These are phyloP conservation scores for Debaryomyces robertsiae DNA, from an alignment of 1,139 yeast species.

Conservation along the genomic window DNA sequence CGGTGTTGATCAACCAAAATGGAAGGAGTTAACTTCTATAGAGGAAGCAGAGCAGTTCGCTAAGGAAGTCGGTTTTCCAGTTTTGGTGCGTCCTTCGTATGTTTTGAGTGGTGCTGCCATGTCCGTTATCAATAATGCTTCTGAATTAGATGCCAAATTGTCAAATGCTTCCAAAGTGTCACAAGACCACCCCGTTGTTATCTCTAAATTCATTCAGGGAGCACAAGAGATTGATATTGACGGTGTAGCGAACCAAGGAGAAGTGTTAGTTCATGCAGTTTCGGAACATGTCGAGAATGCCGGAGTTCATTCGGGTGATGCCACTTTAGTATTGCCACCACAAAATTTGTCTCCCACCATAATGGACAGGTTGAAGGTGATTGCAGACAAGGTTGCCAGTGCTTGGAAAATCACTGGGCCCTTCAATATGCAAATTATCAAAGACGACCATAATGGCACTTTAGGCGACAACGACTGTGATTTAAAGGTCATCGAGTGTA, in stretches of 20 bases:
- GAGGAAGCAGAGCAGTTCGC: conserved; percentile 88
- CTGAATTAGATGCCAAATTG: conserved; percentile 79
- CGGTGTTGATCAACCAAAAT: conserved; percentile 92
- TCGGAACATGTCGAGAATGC: conserved; percentile 99
- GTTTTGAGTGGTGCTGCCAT: conserved; percentile 98
- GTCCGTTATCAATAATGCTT: conserved; percentile 82
- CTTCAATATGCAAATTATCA: conserved; percentile 95
- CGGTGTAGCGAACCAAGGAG: conserved; percentile 90
- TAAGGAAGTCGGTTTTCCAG: conserved; percentile 87
- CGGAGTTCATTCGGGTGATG: conserved; percentile 99
- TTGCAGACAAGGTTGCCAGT: conserved; percentile 88
- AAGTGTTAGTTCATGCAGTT: conserved; percentile 89
- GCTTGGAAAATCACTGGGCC: conserved; percentile 99
- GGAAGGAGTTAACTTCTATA: conserved; percentile 92
- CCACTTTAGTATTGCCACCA: conserved; percentile 92
- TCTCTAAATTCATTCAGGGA: conserved; percentile 91
- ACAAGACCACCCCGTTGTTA: conserved; percentile 95
- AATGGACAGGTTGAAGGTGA: conserved; percentile 66
- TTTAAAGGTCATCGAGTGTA: conserved; percentile 94
- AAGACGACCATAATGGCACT: conserved; percentile 52
- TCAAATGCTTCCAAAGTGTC: conserved; percentile 90
- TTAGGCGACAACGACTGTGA: conserved; percentile 57
- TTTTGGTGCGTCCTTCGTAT: conserved; percentile 95
- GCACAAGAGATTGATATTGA: conserved; percentile 98
- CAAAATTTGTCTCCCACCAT: conserved; percentile 64